Conservation (phyloP, 2,329 filamentous ascomycete species). For the Epichloe bromicola region DNA sequence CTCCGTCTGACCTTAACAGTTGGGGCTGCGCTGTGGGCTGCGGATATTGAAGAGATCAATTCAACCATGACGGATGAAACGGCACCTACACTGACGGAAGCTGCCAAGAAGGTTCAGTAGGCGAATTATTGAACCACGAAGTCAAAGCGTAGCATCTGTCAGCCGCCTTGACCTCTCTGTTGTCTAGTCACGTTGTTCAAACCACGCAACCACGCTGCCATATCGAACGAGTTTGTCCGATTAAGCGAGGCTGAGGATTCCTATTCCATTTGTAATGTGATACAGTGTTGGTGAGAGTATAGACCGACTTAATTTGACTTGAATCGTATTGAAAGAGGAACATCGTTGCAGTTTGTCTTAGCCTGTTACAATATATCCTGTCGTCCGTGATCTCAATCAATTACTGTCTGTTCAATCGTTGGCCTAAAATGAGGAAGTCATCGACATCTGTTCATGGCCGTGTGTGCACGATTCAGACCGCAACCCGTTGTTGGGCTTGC, state of each 20-base stretch:
- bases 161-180: background rate
- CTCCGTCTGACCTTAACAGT: conserved; percentile 31
- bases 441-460: background rate
- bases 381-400: background rate
- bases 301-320: background rate
- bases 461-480: background rate
- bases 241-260: background rate
- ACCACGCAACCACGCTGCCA: background rate
- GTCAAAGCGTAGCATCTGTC: background rate
- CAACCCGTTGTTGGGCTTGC: background rate
- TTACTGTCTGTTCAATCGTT: background rate
- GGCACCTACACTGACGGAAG: conserved; percentile 36
- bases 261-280: background rate
- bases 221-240: background rate
- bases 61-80: conserved; percentile 36
- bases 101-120: conserved; percentile 31
- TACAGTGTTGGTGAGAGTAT: background rate
- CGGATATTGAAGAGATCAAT: conserved; percentile 57
- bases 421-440: background rate
- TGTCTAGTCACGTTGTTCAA: background rate
- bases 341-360: background rate
- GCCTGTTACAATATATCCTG: background rate
- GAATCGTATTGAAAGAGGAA: background rate
- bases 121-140: background rate
- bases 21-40: conserved; percentile 88